A percentile compares a stretch with the other conserved stretches of the same genome.
These are phyloP conservation scores for Mortierella sp. DNA, from an alignment of 371 early-diverging fungal genomes.

Conservation along the genomic window DNA sequence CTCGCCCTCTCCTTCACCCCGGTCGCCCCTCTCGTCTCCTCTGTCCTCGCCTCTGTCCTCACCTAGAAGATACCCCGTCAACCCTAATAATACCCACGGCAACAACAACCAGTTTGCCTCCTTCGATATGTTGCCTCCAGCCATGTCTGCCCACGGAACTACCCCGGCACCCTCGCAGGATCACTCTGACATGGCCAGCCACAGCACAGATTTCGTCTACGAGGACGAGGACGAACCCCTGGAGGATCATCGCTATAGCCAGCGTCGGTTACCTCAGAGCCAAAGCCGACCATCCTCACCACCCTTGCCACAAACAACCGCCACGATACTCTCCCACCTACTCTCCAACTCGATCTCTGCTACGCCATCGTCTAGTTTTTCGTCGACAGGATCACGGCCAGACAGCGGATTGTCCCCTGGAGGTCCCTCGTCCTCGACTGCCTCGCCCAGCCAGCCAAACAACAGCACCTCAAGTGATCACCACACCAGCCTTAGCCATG, in stretches of 20 bases:
- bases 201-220: not conserved
- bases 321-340: not conserved
- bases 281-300: not conserved
- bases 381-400: not conserved
- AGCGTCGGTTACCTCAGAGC: not conserved
- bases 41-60: conserved; percentile 8
- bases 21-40: not conserved
- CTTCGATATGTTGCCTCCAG: conserved; percentile 6
- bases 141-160: conserved; percentile 12
- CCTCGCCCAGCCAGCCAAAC: not conserved
- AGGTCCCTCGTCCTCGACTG: not conserved
- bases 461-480: not conserved
- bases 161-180: conserved; percentile 29
- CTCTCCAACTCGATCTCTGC: not conserved
- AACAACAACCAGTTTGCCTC: not conserved
- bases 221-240: conserved; percentile 16
- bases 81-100: not conserved
- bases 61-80: conserved; percentile 6
- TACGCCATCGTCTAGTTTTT: not conserved
- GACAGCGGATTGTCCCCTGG: not conserved
- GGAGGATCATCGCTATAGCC: conserved; percentile 11
- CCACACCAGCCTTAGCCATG: not conserved
- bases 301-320: conserved; percentile 6
- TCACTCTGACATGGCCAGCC: conserved; percentile 17
- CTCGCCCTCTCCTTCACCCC: not conserved